Percentiles rank a stretch among this genome's conserved stretches.
phyloP scores from a whole-genome alignment of 2,329 filamentous ascomycete genomes.

The Trichophyton simii region DNA sequence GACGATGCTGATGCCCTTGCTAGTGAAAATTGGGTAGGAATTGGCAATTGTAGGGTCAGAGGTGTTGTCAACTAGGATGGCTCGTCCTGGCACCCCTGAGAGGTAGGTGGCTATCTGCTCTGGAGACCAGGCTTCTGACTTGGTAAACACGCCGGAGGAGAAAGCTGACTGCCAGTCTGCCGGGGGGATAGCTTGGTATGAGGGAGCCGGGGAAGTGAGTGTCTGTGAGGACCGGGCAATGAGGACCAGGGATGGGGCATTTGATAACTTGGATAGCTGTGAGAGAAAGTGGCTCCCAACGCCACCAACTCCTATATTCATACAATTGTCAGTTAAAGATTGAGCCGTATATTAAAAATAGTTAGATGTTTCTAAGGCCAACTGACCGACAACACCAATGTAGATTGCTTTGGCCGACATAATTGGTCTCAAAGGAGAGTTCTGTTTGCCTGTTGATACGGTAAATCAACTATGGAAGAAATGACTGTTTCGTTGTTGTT shows the following conservation, averaged over 20 bases:
- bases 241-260: constrained; percentile 65
- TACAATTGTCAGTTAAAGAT: constrained; percentile 1
- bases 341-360: not conserved
- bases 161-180: constrained; percentile 49
- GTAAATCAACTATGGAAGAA: not conserved
- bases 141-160: constrained; percentile 46
- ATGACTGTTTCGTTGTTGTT: not conserved
- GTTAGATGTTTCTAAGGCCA: not conserved
- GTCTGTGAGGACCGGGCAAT: constrained; percentile 77
- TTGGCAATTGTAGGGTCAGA: constrained; percentile 77
- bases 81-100: constrained; percentile 60
- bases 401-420: constrained; percentile 29
- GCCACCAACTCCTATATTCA: constrained; percentile 63
- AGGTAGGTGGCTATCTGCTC: constrained; percentile 67
- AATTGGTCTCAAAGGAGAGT: not conserved
- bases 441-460: not conserved
- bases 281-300: constrained; percentile 84
- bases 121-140: constrained; percentile 42
- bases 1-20: constrained; percentile 74
- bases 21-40: constrained; percentile 68
- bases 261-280: constrained; percentile 61
- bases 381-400: constrained; percentile 32
- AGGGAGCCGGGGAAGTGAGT: constrained; percentile 56
- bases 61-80: constrained; percentile 88
- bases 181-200: constrained; percentile 50